Evolutionary conservation across 1,284 basidiomycete genomes (phyloP).

Genomic region (Apiotrichum sp.): DNA sequence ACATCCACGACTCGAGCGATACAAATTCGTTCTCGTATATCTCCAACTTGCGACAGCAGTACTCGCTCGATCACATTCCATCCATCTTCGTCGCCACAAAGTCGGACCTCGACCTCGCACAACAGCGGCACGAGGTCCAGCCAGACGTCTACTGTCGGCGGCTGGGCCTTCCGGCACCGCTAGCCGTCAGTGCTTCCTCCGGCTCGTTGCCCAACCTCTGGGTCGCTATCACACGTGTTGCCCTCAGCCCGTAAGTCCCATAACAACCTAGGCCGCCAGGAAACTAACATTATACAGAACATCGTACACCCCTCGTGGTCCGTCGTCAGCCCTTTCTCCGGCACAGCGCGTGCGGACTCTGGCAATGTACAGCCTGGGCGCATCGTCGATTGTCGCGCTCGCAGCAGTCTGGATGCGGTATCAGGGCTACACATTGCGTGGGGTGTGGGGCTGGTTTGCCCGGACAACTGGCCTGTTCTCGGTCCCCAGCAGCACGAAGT

Average conservation of each 20-base stretch:
- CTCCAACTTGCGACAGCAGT: slow-evolving; percentile 95
- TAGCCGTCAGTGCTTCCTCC: slow-evolving; percentile 80
- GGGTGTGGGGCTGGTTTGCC: slow-evolving; percentile 40
- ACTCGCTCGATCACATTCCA: slow-evolving; percentile 86
- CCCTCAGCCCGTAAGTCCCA: slow-evolving; percentile 35
- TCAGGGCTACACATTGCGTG: slow-evolving; percentile 39
- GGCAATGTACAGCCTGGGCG: slow-evolving; percentile 26
- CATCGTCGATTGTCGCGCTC: slow-evolving; percentile 24
- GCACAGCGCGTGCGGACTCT: slow-evolving; percentile 32
- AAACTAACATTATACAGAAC: slow-evolving; percentile 16
- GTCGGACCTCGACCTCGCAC: slow-evolving; percentile 90
- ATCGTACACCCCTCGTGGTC: slow-evolving; percentile 38
- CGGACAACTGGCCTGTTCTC: slow-evolving; percentile 14
- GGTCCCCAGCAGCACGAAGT: background rate
- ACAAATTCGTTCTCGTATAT: slow-evolving; percentile 99
- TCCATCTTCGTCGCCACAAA: slow-evolving; percentile 98
- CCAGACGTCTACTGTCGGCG: slow-evolving; percentile 93
- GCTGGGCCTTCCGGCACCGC: slow-evolving; percentile 75
- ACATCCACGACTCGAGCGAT: slow-evolving; percentile 95
- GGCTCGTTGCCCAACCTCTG: slow-evolving; percentile 47
- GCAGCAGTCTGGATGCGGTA: slow-evolving; percentile 41
- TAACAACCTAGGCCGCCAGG: no score
- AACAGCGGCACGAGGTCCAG: slow-evolving; percentile 96
- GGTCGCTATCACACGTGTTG: slow-evolving; percentile 43
- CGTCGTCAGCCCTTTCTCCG: slow-evolving; percentile 29